Base-by-base conservation (phyloP, 768 basidiomycete species). In the Mycena filopes region DNA sequence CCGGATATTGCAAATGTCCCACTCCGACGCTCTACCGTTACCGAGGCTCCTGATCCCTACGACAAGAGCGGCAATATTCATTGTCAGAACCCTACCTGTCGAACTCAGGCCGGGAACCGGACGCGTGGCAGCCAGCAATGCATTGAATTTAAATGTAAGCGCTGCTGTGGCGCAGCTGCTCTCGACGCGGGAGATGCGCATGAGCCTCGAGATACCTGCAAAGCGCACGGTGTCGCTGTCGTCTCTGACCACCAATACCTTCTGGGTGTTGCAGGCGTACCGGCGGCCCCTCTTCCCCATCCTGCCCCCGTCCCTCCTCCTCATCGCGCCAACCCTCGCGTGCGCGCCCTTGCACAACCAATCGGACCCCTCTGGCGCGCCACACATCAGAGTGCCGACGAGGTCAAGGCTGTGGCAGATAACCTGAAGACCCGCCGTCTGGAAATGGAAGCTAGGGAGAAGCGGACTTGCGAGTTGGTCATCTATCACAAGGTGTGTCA, bases 111-210 rank as follows among this genome's bases (percentile, higher is more conserved):
- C 21, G 33, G 51, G 12, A 40, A 41, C 21, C 51, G 51, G 2
- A 54, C 51, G 16, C 51, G 51, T 16, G 60, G 60, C 8, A 29
- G 40, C 18, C 16, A 36, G 9, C 23, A 42, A n/a, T 62, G 60
- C 43, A 62, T 62, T 51, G 51, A 62, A 21, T 62, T 36, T 29
- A 42, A 54, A 36, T 62, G 60, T 41, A 31, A 46, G 41, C 9
- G 28, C 7, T 43, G 42, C 31, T 62, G 60, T 23, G 20, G 18
- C 15, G n/a, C 18, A 8, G 57, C 31, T n/a, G 23, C 48, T 3
- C 28, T 10, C 29, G 50, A 25, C 10, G 60, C 45, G 13, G n/a
- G 10, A 2, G 51, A 28, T 7, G 47, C 48, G 4, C 29, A 43
- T 31, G 16, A 8, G 12, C 29, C 38, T 43, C 60, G 60, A 18